phyloP scores from a whole-genome alignment of 2,329 filamentous ascomycete genomes.

The Epichloe uncinata region DNA sequence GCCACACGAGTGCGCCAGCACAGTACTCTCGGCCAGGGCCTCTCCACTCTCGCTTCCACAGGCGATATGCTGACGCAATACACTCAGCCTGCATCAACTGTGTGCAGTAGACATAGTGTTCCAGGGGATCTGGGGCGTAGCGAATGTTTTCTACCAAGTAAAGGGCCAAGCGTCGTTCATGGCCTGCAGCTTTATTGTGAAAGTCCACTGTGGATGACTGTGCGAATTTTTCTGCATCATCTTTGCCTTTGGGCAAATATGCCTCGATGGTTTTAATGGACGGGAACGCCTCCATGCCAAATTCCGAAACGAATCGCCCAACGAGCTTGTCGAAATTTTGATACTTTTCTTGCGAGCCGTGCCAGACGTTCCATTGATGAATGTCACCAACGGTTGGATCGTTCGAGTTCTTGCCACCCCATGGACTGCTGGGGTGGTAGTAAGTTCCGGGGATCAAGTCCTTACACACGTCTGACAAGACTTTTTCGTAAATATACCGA shows the following conservation, averaged over 20 bases:
- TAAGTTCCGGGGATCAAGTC: slow-evolving; percentile 56
- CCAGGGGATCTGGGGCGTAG: slow-evolving; percentile 43
- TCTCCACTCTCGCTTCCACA: slow-evolving; percentile 66
- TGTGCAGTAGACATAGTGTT: slow-evolving; percentile 59
- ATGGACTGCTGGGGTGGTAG: slow-evolving; percentile 79
- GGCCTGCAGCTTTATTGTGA: slow-evolving; percentile 89
- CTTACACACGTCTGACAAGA: slow-evolving; percentile 61
- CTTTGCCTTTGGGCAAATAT: slow-evolving; percentile 51
- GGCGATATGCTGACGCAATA: slow-evolving; percentile 48
- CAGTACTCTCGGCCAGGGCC: slow-evolving; percentile 60
- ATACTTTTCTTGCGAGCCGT: slow-evolving; percentile 81
- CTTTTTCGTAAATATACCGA: slow-evolving; percentile 86
- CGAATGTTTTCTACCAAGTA: slow-evolving; percentile 87
- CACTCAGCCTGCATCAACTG: slow-evolving; percentile 59
- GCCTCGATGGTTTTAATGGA: slow-evolving; percentile 71
- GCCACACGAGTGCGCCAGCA: slow-evolving; percentile 68
- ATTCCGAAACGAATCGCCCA: slow-evolving; percentile 90
- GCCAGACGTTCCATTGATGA: slow-evolving; percentile 97
- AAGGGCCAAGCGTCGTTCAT: slow-evolving; percentile 73
- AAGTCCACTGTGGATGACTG: slow-evolving; percentile 85
- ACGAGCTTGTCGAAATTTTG: slow-evolving; percentile 78
- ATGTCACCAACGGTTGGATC: slow-evolving; percentile 79
- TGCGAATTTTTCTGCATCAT: slow-evolving; percentile 64
- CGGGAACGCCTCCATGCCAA: slow-evolving; percentile 90
- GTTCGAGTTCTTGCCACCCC: slow-evolving; percentile 61